Conservation (phyloP, 1,284 basidiomycete species). For the Rugosomyces carneus region DNA sequence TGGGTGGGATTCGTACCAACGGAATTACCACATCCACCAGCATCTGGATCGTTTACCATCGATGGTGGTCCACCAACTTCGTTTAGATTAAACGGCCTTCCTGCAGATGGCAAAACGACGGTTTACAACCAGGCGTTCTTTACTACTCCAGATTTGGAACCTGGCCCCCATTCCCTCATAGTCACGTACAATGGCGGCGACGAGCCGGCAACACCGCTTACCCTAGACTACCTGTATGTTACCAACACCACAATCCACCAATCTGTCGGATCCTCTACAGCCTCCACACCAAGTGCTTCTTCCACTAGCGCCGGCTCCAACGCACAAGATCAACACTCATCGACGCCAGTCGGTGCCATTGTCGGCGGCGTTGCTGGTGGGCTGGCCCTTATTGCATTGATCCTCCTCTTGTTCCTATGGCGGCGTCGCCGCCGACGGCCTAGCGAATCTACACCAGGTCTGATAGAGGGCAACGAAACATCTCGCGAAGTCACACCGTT, state of each 20-base stretch:
- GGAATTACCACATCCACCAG: slow-evolving; percentile 10
- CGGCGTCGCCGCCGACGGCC: not conserved
- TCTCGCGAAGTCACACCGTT: not conserved
- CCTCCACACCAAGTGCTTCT: not conserved
- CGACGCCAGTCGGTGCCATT: slow-evolving; percentile 5
- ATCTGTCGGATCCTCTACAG: not conserved
- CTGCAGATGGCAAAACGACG: not conserved
- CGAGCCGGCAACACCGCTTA: slow-evolving; percentile 13
- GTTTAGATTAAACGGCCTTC: slow-evolving; percentile 12
- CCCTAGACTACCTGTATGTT: slow-evolving; percentile 7
- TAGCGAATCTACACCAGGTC: too few species aligned
- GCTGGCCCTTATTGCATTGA: not conserved
- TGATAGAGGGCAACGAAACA: not conserved
- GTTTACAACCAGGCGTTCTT: slow-evolving; percentile 16
- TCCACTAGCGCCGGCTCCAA: not conserved
- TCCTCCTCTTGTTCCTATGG: slow-evolving; percentile 3
- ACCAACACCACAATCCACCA: not conserved
- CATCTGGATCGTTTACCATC: slow-evolving; percentile 12
- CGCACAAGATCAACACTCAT: not conserved
- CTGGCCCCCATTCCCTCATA: slow-evolving; percentile 13
- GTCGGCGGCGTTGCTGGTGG: slow-evolving; percentile 8
- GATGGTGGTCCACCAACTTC: slow-evolving; percentile 3
- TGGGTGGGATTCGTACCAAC: slow-evolving; percentile 15
- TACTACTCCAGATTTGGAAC: slow-evolving; percentile 6
- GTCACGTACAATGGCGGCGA: slow-evolving; percentile 15